phyloP scores from a whole-genome alignment of 768 basidiomycete genomes.

The Hypsizygus marmoreus region DNA sequence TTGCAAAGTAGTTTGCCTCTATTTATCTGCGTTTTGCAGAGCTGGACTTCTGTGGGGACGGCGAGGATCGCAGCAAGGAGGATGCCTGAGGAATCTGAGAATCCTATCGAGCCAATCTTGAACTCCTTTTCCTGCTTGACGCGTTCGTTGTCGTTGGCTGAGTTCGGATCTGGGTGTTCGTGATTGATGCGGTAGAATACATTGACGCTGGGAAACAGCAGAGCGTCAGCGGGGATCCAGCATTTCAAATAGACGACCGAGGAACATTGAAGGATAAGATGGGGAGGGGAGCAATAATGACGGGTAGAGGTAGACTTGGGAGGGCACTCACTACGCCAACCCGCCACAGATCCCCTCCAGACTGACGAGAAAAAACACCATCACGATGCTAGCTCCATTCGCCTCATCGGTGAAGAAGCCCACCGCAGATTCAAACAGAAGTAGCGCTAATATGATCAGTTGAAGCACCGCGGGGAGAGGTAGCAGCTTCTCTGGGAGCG shows the following conservation, averaged over 20 bases:
- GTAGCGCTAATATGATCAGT: slow-evolving; percentile 52
- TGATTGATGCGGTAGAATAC: slow-evolving; percentile 85
- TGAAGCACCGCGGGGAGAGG: slow-evolving; percentile 71
- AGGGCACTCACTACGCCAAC: slow-evolving; percentile 74
- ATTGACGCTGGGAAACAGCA: slow-evolving; percentile 62
- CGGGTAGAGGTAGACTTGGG: background rate
- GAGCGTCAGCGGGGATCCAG: background rate
- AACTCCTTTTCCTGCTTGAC: slow-evolving; percentile 82
- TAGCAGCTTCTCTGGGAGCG: slow-evolving; percentile 62
- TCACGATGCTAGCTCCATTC: slow-evolving; percentile 43
- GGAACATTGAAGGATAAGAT: background rate
- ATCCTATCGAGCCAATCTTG: slow-evolving; percentile 87
- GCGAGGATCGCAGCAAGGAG: slow-evolving; percentile 64
- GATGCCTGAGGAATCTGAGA: slow-evolving; percentile 80
- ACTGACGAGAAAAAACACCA: slow-evolving; percentile 78
- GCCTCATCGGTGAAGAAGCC: slow-evolving; percentile 53
- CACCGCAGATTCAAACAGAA: slow-evolving; percentile 59
- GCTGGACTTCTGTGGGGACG: slow-evolving; percentile 71
- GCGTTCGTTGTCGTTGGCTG: slow-evolving; percentile 54
- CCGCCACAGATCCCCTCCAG: slow-evolving; percentile 94
- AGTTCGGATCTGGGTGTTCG: slow-evolving; percentile 53
- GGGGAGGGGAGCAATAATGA: background rate
- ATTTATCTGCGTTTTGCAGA: slow-evolving; percentile 73
- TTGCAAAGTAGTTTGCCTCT: slow-evolving; percentile 74
- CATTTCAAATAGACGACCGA: background rate